phyloP scores from a whole-genome alignment of 495 filamentous ascomycete species.

The Aspergillus biplanus region DNA sequence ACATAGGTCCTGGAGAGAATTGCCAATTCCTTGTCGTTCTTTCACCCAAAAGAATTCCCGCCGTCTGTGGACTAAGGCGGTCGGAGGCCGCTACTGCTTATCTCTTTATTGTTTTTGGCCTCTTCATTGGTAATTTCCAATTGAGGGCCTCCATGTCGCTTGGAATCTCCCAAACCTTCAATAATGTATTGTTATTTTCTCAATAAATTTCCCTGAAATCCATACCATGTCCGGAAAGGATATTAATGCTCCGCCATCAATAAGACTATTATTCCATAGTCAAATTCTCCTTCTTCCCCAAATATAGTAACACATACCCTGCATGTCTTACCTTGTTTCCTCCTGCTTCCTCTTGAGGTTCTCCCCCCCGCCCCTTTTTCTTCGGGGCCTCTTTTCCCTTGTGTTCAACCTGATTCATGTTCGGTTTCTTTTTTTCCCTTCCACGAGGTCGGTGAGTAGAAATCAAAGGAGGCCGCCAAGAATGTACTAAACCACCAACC shows the following conservation, averaged over 20 bases:
- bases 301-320: constrained; percentile 28
- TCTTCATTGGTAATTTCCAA: too few species aligned
- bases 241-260: not conserved
- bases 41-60: too few species aligned
- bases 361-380: constrained; percentile 2
- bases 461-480: constrained; percentile 21
- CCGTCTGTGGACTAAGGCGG: too few species aligned
- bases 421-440: constrained; percentile 10
- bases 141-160: not conserved
- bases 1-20: not conserved
- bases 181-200: not conserved
- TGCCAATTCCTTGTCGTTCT: not conserved
- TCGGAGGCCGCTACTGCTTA: too few species aligned
- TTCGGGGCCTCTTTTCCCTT: constrained; percentile 2
- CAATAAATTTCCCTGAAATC: not conserved
- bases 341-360: constrained; percentile 2
- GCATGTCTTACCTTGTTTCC: constrained; percentile 20
- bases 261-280: constrained; percentile 1
- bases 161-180: not conserved
- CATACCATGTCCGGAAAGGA: not conserved
- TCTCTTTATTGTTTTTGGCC: too few species aligned
- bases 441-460: constrained; percentile 13
- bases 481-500: constrained; percentile 2
- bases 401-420: not conserved
- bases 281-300: constrained; percentile 13